Percentiles rank a stretch among this genome's conserved stretches.
phyloP scores from a whole-genome alignment of 169 alveolate species.

The Plasmodium relictum region DNA sequence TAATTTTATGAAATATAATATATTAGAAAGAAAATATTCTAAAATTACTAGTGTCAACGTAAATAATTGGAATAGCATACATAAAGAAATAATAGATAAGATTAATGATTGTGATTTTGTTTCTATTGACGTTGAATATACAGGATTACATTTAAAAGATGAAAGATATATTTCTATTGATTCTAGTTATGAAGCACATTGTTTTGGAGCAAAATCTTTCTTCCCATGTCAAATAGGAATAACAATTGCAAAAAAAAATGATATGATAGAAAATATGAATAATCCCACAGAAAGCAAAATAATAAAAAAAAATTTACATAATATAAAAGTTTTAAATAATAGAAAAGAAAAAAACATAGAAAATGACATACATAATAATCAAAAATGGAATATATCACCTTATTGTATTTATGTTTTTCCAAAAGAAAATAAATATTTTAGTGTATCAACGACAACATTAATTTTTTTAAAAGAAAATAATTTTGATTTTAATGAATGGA shows the following conservation, averaged over 20 bases:
- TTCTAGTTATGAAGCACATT: conserved; percentile 91
- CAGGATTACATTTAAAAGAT: conserved; percentile 87
- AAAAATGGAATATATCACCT: conserved; percentile 89
- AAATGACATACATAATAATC: conserved; percentile 6
- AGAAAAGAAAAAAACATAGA: neutral
- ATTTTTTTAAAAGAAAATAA: conserved; percentile 88
- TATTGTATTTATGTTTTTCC: conserved; percentile 89
- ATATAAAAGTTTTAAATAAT: conserved; percentile 19
- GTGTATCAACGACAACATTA: conserved; percentile 87
- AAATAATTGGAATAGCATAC: conserved; percentile 73
- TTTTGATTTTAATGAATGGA: conserved; percentile 91
- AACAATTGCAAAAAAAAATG: conserved; percentile 86
- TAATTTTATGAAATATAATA: conserved; percentile 8
- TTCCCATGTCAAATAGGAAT: conserved; percentile 92
- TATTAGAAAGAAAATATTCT: conserved; percentile 43
- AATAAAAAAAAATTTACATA: conserved; percentile 21
- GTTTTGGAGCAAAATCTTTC: conserved; percentile 88
- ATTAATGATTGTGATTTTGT: conserved; percentile 85
- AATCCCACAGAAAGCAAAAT: conserved; percentile 2
- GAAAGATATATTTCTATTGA: conserved; percentile 89
- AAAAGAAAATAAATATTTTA: conserved; percentile 81
- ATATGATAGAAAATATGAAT: neutral
- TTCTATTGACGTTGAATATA: conserved; percentile 87
- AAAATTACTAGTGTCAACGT: conserved; percentile 73
- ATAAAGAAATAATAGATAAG: conserved; percentile 66